Base-by-base conservation (phyloP, 768 basidiomycete genomes). In the Asterophora lycoperdoides region DNA sequence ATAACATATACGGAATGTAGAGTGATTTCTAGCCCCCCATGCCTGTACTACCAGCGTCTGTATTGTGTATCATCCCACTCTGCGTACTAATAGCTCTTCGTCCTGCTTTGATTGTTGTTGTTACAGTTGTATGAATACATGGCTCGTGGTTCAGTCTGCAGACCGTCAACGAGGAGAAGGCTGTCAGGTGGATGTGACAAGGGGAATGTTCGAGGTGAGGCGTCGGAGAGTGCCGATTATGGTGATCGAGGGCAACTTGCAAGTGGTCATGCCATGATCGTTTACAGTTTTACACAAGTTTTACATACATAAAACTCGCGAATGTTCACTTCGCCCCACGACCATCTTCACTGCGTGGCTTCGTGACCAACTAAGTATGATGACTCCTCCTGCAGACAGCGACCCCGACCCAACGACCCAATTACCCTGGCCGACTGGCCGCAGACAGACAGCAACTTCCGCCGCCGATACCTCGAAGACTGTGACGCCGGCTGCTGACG, bases 371-470 rank as follows among this genome's bases (percentile, higher is more conserved):
- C n/a, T 6, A 23, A 46, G 9, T 46, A 89, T 89, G 85, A 71
- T 84, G 51, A 79, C 83, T 60, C 75, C 82, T 35, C 70, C 79
- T 52, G 66, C 79, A 15, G 84, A 86, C 60, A 66, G 66, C 51
- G 83, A 86, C 56, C 70, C 71, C 18, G 86, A 89, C 63, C 84
- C 86, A n/a, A 85, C 84, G 0, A 83, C 81, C 10, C 88, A 88
- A 63, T 82, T 89, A 39, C 67, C 88, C 18, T 90, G 88, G 88
- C 88, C 88, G 41, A 72, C 77, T 43, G 63, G 66, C 14, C 59
- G 69, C 37, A 61, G 67, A 23, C 54, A 53, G n/a, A 52, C 44
- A 57, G 58, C 13, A 51, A 55, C 40, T 48, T 14, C 41, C 20
- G 45, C 8, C 30, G 8, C 13, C 26, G 45, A 49, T 4, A 40